These are phyloP conservation scores for Agrocybe chaxingu DNA, from an alignment of 768 basidiomycete species.

Conservation along the genomic window DNA sequence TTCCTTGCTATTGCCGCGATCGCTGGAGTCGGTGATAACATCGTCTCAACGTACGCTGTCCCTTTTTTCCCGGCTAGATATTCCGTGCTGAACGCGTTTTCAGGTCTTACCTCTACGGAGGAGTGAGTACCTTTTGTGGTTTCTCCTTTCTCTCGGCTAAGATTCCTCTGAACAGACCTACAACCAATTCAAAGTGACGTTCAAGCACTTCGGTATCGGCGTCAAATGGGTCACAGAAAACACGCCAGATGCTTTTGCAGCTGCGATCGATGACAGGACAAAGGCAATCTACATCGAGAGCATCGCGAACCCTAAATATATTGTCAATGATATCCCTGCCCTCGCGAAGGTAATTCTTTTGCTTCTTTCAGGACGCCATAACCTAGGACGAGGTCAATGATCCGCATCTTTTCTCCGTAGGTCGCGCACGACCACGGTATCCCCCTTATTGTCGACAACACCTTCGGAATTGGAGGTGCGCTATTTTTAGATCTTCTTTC, in stretches of 20 bases:
- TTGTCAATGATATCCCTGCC: slow-evolving; percentile 62
- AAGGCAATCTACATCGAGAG: slow-evolving; percentile 75
- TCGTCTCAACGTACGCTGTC: slow-evolving; percentile 58
- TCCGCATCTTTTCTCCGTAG: slow-evolving; percentile 24
- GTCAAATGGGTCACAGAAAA: slow-evolving; percentile 60
- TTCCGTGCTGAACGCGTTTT: slow-evolving; percentile 3
- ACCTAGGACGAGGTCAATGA: background rate
- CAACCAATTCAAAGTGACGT: slow-evolving; percentile 74
- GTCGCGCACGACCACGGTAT: slow-evolving; percentile 70
- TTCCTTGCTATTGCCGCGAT: slow-evolving; percentile 66
- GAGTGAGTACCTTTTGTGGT: slow-evolving; percentile 37
- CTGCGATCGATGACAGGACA: slow-evolving; percentile 74
- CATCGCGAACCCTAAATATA: slow-evolving; percentile 78
- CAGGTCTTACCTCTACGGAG: slow-evolving; percentile 66
- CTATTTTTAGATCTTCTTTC: background rate
- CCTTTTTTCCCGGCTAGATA: background rate
- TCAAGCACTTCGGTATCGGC: slow-evolving; percentile 66
- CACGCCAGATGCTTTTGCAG: slow-evolving; percentile 54
- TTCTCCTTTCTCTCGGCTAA: background rate
- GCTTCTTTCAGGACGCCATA: background rate
- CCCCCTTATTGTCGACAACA: slow-evolving; percentile 81
- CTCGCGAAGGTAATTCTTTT: slow-evolving; percentile 54
- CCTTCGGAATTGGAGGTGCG: slow-evolving; percentile 67
- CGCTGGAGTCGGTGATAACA: slow-evolving; percentile 70
- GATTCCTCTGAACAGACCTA: slow-evolving; percentile 44